phyloP scores from a whole-genome alignment of 2,329 filamentous ascomycete genomes.

The Penicillium frequentans region DNA sequence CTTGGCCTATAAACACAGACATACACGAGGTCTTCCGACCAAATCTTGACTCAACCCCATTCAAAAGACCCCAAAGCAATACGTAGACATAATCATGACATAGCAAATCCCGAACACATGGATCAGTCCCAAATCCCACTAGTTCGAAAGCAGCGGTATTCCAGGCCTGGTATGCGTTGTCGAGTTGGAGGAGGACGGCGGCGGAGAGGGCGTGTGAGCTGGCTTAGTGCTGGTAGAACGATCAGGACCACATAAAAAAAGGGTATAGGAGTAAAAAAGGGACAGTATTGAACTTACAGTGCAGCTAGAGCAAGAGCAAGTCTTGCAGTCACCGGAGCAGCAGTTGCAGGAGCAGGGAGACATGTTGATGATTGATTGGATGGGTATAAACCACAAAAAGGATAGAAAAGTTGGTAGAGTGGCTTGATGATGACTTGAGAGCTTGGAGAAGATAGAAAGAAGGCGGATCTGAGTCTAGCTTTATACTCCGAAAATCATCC shows the following conservation, averaged over 20 bases:
- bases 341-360: slow-evolving; percentile 43
- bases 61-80: slow-evolving; percentile 13
- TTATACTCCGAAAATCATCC: slow-evolving; percentile 15
- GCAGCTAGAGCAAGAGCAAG: slow-evolving; percentile 42
- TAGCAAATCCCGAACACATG: not conserved
- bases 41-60: slow-evolving; percentile 10
- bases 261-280: not conserved
- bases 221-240: slow-evolving; percentile 25
- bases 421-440: not conserved
- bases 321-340: slow-evolving; percentile 39
- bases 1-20: slow-evolving; percentile 11
- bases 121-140: not conserved
- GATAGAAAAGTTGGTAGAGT: slow-evolving; percentile 11
- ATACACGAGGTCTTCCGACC: slow-evolving; percentile 9
- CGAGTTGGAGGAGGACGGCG: slow-evolving; percentile 22
- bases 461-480: slow-evolving; percentile 7
- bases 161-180: slow-evolving; percentile 23
- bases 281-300: slow-evolving; percentile 26
- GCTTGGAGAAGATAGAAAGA: slow-evolving; percentile 1
- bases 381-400: slow-evolving; percentile 8
- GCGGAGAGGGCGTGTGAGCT: slow-evolving; percentile 11
- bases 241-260: slow-evolving; percentile 11
- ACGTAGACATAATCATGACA: slow-evolving; percentile 9
- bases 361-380: slow-evolving; percentile 32
- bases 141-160: slow-evolving; percentile 22